Evolutionary conservation across 805 yeast genomes (phyloP), one percentile per base, ranked within the genome.

Genomic region (Kazachstania psychrophila): DNA sequence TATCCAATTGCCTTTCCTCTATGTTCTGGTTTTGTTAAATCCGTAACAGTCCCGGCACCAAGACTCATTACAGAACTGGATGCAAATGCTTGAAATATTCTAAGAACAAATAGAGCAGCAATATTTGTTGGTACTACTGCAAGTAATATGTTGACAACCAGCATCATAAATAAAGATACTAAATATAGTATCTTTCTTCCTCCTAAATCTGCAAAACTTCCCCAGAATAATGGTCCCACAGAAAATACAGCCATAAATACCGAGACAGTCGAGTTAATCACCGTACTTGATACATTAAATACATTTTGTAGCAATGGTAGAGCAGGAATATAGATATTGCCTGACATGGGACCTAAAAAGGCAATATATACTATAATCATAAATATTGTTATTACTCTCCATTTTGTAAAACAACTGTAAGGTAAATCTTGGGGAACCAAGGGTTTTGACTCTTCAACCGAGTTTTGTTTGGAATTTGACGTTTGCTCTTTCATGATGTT

Each of bases 31-130:
- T 73, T 66, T 42, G 70, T 79, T 23, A 87, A 57, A 55, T 87
- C 96, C 20, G 85, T 75, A 14, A 87, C 77, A 0, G 95, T 83
- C 2, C 95, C 96, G 0, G 95, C 94, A 1, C 96, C 96, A 20
- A 85, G 79, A 14, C 94, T 75, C 54, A 87, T 94, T 0, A 87
- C 95, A 2, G 89, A 79, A 41, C 85, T 74, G 0, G 92, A 94
- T 25, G 94, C 94, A 50, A 87, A 66, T 2, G 87, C 89, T 48
- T 81, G 86, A 2, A 88, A 79, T 3, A 80, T 56, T 41, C 75
- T 64, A 2, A 85, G 64, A 4, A 86, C 70, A 24, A 79, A 72
- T 1, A 84, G 66, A 0, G 89, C 80, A 0, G 79, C 79, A 22
- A 79, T 76, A 24, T 81, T 82, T 5, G 78, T 64, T 0, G 94